Base-by-base conservation (phyloP, 768 basidiomycete species). In the Boletus sp. region DNA sequence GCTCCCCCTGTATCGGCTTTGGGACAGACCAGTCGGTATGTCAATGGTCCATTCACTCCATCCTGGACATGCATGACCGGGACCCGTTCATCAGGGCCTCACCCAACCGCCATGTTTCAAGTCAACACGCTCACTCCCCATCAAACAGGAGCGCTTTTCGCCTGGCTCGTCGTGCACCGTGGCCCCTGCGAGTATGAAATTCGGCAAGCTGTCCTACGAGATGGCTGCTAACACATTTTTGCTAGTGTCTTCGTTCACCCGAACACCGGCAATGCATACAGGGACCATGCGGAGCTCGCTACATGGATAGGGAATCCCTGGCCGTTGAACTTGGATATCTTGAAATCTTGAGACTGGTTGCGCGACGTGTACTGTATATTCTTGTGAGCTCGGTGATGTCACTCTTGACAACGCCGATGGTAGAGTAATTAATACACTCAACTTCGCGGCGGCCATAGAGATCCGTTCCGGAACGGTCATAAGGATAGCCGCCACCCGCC, bases 21-120 rank as follows among this genome's bases (percentile, higher is more conserved):
- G 79, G 81, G 85, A 87, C 53, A 79, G 70, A 34, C 76, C 87
- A 3, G 70, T 87, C 38, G 86, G 85, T 82, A 34, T 56, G 78
- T 68, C 39, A n/a, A 33, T 43, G 7, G 27, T 7, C n/a, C 40
- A 11, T 40, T 19, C 25, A 0, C 21, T 7, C 5, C 13, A 30
- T 15, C 15, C 21, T 40, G 30, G 8, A 44, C 34, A 15, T 4
- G 1, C 8, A n/a, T 64, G 14, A 57, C 46, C 15, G 37, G 8
- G 14, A 57, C 46, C 15, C 40, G 8, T 6, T 5, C 14, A 32
- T 21, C 56, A 70, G 86, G 85, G 74, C 87, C 85, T 0, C 87
- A 88, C 59, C 83, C 87, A 0, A 81, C 79, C 9, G 78, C 83
- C 7, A 87, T 87, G 85, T 88, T 88, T 62, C 80, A 88, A 64